These are phyloP conservation scores for Pseudoscleropodium purum DNA, from an alignment of 225 moss, liverwort and hornwort genomes.

Conservation along the genomic window DNA sequence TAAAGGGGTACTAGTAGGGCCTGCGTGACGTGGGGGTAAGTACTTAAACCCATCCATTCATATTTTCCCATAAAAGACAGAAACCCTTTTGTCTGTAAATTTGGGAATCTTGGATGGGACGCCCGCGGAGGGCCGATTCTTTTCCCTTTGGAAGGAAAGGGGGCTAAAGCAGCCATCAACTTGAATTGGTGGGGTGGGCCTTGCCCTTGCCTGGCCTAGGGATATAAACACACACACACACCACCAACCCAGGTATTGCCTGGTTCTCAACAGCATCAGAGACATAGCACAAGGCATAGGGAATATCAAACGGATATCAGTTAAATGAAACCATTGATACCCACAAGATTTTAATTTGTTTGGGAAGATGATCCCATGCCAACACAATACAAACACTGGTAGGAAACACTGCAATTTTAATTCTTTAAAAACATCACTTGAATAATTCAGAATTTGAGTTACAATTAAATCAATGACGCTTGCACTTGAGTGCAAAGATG, in stretches of 20 bases:
- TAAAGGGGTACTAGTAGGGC: neutral
- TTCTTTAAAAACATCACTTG: neutral
- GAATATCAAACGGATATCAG: neutral
- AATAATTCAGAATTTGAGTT: neutral
- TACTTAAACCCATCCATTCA: neutral
- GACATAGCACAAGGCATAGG: rapidly evolving
- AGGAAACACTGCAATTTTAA: neutral
- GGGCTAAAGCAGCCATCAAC: neutral
- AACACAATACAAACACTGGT: neutral
- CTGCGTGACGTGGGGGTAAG: neutral
- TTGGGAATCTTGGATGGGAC: neutral
- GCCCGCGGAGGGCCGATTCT: neutral
- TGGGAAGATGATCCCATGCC: neutral
- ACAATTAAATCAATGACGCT: neutral
- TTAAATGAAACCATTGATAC: neutral
- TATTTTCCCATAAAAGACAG: neutral
- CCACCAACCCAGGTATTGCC: neutral
- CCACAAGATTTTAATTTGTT: neutral
- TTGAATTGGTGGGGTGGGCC: neutral
- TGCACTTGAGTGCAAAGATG: too few relatives aligned
- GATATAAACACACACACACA: neutral
- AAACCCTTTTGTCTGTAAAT: neutral
- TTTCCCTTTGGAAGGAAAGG: neutral
- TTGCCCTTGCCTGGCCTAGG: neutral
- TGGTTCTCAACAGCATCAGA: neutral